Base-by-base conservation (phyloP, 805 yeast species). In the Kuraishia borneana region DNA sequence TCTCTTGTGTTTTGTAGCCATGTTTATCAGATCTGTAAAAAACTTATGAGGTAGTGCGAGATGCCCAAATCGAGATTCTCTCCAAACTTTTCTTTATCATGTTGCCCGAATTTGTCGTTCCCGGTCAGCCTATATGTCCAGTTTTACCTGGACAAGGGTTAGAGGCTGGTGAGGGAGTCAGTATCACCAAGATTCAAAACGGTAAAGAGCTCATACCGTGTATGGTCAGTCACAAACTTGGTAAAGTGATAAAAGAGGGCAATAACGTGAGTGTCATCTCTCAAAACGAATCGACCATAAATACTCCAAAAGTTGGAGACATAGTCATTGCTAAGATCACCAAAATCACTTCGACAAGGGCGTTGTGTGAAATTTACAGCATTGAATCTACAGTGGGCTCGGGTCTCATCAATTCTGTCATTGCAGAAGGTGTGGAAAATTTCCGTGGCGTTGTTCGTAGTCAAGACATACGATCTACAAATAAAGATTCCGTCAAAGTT, bases 391-490 rank as follows among this genome's bases (percentile, higher is more conserved):
- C 6, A 6, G 8, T 5, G 30, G 20, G 18, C 18, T 8, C 61
- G 31, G 59, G 66, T 2, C 52, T 63, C 3, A 48, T 48, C 35
- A 60, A 67, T 14, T 61, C 63, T 32, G 61, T 61, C n/a, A 67
- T 83, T 2, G 61, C 71, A 18, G 95, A 84, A 46, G 57, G 82
- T 22, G 96, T 95, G 2, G 96, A 88, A 48, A 82, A 82, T 17
- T 88, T 83, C 60, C 84, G 81, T 46, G 97, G 94, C 0, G 65
- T 85, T 6, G 78, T 88, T 31, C 63, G 97, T 47, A 65, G 82
- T 2, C 94, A 85, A 54, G 98, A 92, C 55, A 76, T 92, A 2
- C 67, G 96, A 39, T 78, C 89, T 16, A 84, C 96, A 0, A 96
- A 92, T 44, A 66, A 95, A 48, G 98, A 92, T 51, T 73, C 74